These are phyloP conservation scores for Arthrinium phaeospermum DNA, from an alignment of 2,329 filamentous ascomycete species.

Conservation along the genomic window DNA sequence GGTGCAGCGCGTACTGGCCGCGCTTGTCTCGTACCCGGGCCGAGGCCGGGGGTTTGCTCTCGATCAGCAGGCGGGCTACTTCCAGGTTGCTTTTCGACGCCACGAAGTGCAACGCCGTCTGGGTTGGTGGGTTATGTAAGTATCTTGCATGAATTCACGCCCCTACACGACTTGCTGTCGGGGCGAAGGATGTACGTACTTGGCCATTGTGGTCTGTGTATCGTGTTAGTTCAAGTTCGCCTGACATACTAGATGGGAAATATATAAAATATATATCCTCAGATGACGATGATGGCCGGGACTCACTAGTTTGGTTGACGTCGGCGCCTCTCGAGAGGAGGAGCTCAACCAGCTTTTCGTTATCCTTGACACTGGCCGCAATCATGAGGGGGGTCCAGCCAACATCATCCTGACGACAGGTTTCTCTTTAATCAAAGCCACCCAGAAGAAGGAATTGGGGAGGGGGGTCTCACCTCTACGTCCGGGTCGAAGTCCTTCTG, in stretches of 20 bases:
- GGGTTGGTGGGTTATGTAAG: slow-evolving; percentile 9
- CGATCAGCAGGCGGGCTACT: slow-evolving; percentile 77
- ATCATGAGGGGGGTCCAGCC: slow-evolving; percentile 91
- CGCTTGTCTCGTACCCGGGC: slow-evolving; percentile 82
- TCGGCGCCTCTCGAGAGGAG: slow-evolving; percentile 74
- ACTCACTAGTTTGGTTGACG: slow-evolving; percentile 71
- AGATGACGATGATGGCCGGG: neutral
- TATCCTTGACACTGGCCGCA: slow-evolving; percentile 74
- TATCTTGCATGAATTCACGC: neutral
- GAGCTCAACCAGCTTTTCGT: slow-evolving; percentile 70
- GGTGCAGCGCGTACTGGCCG: slow-evolving; percentile 89
- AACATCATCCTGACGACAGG: slow-evolving; percentile 64
- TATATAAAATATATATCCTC: too few relatives aligned
- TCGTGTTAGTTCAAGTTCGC: neutral
- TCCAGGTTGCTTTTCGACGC: slow-evolving; percentile 90
- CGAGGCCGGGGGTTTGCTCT: slow-evolving; percentile 71
- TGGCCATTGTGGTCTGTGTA: slow-evolving; percentile 70
- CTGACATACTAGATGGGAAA: neutral
- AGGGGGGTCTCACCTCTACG: slow-evolving; percentile 62
- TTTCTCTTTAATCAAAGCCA: neutral
- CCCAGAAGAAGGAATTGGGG: neutral
- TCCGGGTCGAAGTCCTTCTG: slow-evolving; percentile 82
- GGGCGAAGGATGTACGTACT: slow-evolving; percentile 41
- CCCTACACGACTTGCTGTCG: neutral
- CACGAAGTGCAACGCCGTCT: slow-evolving; percentile 91